These are phyloP conservation scores for Debaryomycetaceae sp. DNA, from an alignment of 1,139 yeast species.

Conservation along the genomic window DNA sequence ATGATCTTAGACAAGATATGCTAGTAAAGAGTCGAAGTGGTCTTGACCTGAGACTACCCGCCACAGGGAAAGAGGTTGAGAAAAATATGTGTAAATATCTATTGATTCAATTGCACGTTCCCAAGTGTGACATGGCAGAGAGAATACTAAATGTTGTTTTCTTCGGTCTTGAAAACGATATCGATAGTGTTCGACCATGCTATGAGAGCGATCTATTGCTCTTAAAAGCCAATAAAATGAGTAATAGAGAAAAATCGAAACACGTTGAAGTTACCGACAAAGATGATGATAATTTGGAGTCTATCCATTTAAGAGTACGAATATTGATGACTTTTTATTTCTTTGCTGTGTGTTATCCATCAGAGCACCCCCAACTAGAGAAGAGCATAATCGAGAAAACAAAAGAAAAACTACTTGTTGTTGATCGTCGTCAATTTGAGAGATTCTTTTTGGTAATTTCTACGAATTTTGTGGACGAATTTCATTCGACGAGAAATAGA, in stretches of 20 bases:
- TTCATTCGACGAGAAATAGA: not conserved
- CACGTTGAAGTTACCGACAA: slow-evolving; percentile 3
- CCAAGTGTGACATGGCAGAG: slow-evolving; percentile 27
- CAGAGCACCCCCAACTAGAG: not conserved
- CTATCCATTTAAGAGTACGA: slow-evolving; percentile 26
- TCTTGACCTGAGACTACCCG: not conserved
- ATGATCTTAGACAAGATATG: not conserved
- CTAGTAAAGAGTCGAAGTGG: not conserved
- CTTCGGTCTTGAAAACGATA: slow-evolving; percentile 21
- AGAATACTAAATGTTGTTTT: slow-evolving; percentile 27
- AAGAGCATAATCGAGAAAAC: not conserved
- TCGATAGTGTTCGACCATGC: slow-evolving; percentile 15
- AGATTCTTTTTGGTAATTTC: not conserved
- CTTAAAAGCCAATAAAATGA: slow-evolving; percentile 16
- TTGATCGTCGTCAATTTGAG: not conserved
- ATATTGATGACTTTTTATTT: slow-evolving; percentile 19
- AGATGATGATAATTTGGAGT: slow-evolving; percentile 21
- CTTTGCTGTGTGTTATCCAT: slow-evolving; percentile 15
- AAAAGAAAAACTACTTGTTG: not conserved
- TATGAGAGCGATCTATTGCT: slow-evolving; percentile 24
- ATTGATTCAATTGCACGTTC: slow-evolving; percentile 16
- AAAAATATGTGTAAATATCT: slow-evolving; percentile 8
- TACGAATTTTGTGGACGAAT: not conserved
- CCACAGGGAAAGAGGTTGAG: not conserved
- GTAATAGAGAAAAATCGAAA: slow-evolving; percentile 7